Base-by-base conservation (phyloP, 495 filamentous ascomycete genomes). In the Trichoderma orchidacearum region DNA sequence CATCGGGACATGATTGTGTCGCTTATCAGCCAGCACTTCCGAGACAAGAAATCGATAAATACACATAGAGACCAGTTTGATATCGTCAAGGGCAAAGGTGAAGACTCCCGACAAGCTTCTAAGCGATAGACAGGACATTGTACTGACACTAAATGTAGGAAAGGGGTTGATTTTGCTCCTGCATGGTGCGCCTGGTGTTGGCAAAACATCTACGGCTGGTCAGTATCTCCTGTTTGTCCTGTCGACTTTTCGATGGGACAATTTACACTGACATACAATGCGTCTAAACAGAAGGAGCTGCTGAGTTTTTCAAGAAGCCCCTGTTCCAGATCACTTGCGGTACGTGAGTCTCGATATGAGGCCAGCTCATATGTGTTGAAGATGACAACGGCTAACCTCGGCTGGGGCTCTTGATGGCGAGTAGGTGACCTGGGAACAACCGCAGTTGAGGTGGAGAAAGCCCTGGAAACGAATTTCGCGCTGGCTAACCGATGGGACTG, bases 121-220 rank as follows among this genome's bases (percentile, higher is more conserved):
- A 2, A 23, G 38, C 3, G 48, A 48, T 17, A 53, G 13, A 34
- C 4, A 30, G 8, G 0, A 3, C n/a, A n/a, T n/a, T 36, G 34
- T 11, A 15, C 34, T 36, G 7, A 36, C 34, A 15, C 48, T 6
- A 7, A 28, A 53, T 36, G 67, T 70, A 65, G 72, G 74, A 1
- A 68, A 68, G 21, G 73, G 71, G 0, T 61, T 76, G 1, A 68
- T 74, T 51, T 63, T 80, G 6, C 68, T 78, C 0, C 63, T 80
- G 0, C 71, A 75, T 34, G 75, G 75, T 0, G 68, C 62, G 0
- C 75, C 75, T 4, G 75, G 75, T 0, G 68, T 72, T 1, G 72
- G 72, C 3, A 73, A 73, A 57, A 72, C 70, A 0, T 64, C 64
- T 1, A 74, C 72, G 3, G 72, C 70, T 0, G 68, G 68, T 65